Evolutionary conservation across 2,329 filamentous ascomycete genomes (phyloP), one percentile per base, ranked within the genome.

Genomic region (Venturia oleaginea): DNA sequence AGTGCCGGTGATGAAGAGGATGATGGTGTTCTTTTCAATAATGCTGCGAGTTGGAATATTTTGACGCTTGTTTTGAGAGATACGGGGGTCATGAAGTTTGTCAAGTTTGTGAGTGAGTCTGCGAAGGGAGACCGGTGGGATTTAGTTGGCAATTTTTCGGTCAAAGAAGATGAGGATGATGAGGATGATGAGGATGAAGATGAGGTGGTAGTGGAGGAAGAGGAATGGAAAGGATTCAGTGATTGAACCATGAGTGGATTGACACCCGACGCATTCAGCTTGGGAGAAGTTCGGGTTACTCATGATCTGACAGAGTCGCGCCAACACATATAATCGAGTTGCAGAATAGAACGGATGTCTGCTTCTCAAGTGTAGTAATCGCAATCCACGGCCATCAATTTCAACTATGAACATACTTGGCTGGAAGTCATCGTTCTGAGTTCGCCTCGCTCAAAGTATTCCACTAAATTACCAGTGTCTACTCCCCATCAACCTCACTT

Each of bases 71-170:
- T 97, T 38, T 79, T 97, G 69, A 84, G 94, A 65, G 94, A 99
- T 73, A 86, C 85, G 69, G 92, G 91, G 17, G 88, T 89, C 17
- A 80, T 99, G 72, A 88, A 91, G 74, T 99, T 99, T 73, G 92
- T 97, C 71, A 99, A 97, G 80, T 99, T 97, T 75, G 89, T 99
- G 27, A 95, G 89, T 76, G 82, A 82, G 66, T 84, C 83, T 61
- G 94, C 94, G 8, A 85, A 85, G 72, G 94, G 94, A 0, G 94
- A 97, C 76, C 83, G 94, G 54, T 97, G 92, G 91, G 94, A 99
- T 77, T 81, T 97, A 61, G 88, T 86, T 59, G 94, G 86, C 0
- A 86, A 86, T 40, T 91, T 90, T 74, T 90, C 88, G 30, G 87
- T 96, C 38, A 67, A 70, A 59, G 69, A 68, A 55, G 72, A 73